phyloP scores from a whole-genome alignment of 805 yeast species.

The Candida fluviatilis region DNA sequence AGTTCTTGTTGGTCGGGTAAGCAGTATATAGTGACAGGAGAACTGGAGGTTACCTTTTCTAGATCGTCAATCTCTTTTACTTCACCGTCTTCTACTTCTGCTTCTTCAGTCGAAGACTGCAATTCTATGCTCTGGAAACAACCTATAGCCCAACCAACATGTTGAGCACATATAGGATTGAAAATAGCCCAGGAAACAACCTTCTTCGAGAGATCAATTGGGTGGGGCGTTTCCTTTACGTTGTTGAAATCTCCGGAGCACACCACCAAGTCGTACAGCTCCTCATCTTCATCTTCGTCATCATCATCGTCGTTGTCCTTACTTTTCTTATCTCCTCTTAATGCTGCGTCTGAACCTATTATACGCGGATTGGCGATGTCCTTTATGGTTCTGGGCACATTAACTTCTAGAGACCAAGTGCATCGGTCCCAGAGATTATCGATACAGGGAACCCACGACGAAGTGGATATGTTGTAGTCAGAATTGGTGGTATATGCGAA shows the following conservation, averaged over 20 bases:
- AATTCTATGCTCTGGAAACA: slow-evolving; percentile 68
- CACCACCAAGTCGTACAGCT: slow-evolving; percentile 51
- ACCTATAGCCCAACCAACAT: slow-evolving; percentile 92
- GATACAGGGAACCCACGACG: slow-evolving; percentile 97
- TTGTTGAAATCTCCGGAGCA: slow-evolving; percentile 69
- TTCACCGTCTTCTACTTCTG: slow-evolving; percentile 32
- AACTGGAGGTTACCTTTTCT: slow-evolving; percentile 26
- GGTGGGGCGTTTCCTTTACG: slow-evolving; percentile 68
- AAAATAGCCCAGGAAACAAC: slow-evolving; percentile 67
- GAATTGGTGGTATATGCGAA: slow-evolving; percentile 83
- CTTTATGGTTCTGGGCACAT: slow-evolving; percentile 73
- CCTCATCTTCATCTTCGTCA: slow-evolving; percentile 43
- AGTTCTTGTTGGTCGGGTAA: slow-evolving; percentile 54
- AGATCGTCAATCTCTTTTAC: slow-evolving; percentile 6
- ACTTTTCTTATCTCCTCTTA: slow-evolving; percentile 9
- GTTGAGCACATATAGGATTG: slow-evolving; percentile 89
- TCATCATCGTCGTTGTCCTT: slow-evolving; percentile 36
- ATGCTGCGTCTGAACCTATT: slow-evolving; percentile 31
- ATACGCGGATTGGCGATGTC: slow-evolving; percentile 55
- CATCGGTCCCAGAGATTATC: slow-evolving; percentile 84
- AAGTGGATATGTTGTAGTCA: slow-evolving; percentile 74
- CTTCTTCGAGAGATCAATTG: slow-evolving; percentile 70
- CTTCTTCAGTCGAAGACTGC: slow-evolving; percentile 32
- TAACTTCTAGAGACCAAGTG: slow-evolving; percentile 89
- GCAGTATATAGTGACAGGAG: slow-evolving; percentile 54